Evolutionary conservation across 2,329 filamentous ascomycete genomes (phyloP), one percentile per base, ranked within the genome.

Genomic region (Canariomyces notabilis): DNA sequence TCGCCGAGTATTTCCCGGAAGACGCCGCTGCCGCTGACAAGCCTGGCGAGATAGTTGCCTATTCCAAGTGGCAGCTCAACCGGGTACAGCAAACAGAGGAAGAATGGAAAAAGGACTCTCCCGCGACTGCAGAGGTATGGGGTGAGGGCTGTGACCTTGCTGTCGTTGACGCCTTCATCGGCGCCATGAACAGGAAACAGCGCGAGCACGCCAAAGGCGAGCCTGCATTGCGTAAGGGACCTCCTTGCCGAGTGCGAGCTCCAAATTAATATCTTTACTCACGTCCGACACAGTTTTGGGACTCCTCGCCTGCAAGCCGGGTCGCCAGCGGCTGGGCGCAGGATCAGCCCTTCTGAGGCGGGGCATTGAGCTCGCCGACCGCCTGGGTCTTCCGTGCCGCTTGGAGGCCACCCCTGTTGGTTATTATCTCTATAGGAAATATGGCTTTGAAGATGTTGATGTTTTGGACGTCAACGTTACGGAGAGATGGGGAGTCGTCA

Each of bases 361-460:
- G 50, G 61, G 60, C 7, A 35, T 42, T 37, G 51, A 58, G 22
- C 37, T 61, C 11, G 61, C 60, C 6, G 61, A 65, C 42, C 46
- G 42, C 33, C 51, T 59, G 12, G 54, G 56, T 2, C 40, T 59
- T 9, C 44, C 56, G 18, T 41, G 44, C 15, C 57, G 53, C 36
- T 51, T 65, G 15, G 60, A 64, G 44, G 49, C 59, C 2, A 62
- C 61, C 5, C 57, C 61, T 1, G 18, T 9, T 0, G 61, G 61
- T 9, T 63, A 63, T 19, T 15, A 34, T 12, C 48, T 64, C 4
- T 65, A 65, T 43, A 50, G 35, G 33, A 57, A 52, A 22, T 52
- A 58, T 6, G 61, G 60, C 2, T 65, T 54, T 22, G 51, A 61
- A 40, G 53, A 57, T 18, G 32, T 61, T 6, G 57, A 55, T 11